A percentile compares a stretch with the other conserved stretches of the same genome.
These are phyloP conservation scores for Agrocybe praecox DNA, from an alignment of 768 basidiomycete genomes.

Conservation along the genomic window DNA sequence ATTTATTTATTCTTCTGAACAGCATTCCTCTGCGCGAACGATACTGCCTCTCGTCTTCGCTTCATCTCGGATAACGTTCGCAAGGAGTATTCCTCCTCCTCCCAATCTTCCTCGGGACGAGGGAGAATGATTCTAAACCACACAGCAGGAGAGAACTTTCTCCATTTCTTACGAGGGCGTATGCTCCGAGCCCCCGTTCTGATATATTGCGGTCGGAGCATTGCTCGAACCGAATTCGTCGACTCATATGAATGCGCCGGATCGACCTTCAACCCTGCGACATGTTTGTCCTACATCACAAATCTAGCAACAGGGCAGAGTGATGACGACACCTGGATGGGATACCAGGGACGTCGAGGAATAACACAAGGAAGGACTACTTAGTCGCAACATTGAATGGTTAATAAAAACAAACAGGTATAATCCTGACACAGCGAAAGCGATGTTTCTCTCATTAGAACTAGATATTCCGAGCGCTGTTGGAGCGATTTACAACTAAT, in stretches of 20 bases:
- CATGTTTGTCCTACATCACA: slow-evolving; percentile 6
- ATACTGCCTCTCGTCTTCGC: slow-evolving; percentile 18
- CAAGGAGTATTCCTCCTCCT: slow-evolving; percentile 10
- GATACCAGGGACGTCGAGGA: neutral
- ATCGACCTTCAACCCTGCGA: slow-evolving; percentile 12
- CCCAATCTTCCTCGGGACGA: neutral
- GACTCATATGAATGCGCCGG: slow-evolving; percentile 16
- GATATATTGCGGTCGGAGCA: slow-evolving; percentile 21
- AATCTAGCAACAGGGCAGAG: neutral
- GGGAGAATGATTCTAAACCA: slow-evolving; percentile 11
- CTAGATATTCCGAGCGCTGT: no score
- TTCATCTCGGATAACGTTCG: slow-evolving; percentile 32
- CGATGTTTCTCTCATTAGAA: no score
- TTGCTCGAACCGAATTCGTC: slow-evolving; percentile 20
- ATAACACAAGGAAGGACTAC: no score
- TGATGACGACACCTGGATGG: neutral
- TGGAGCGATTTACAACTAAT: no score
- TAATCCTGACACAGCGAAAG: no score
- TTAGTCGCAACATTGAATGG: no score
- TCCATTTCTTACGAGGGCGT: slow-evolving; percentile 22
- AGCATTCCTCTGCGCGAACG: slow-evolving; percentile 22
- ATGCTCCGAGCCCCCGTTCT: slow-evolving; percentile 20
- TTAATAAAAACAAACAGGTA: no score
- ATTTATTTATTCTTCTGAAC: neutral
- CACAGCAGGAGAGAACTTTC: slow-evolving; percentile 22